Percentiles rank a stretch among this genome's conserved stretches.
These are phyloP conservation scores for Capsicum rhomboideum DNA, from an alignment of 257 asterid genomes.

Conservation along the genomic window DNA sequence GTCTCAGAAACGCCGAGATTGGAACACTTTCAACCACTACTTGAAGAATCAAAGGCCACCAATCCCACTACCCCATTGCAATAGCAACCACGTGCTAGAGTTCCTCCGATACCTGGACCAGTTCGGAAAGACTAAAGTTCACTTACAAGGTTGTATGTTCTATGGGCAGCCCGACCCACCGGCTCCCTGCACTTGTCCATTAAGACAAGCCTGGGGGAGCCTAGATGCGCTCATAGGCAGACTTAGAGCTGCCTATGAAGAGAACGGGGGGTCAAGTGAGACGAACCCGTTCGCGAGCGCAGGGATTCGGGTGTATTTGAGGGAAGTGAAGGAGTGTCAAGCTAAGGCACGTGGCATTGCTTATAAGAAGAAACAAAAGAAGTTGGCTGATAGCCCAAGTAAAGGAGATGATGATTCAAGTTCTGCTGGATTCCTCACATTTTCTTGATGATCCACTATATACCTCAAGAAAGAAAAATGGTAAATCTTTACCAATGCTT, in stretches of 20 bases:
- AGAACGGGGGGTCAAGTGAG: conserved; percentile 6
- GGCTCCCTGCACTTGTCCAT: not conserved
- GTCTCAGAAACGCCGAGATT: conserved; percentile 2
- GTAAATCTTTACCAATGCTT: not conserved
- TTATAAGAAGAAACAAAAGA: conserved; percentile 11
- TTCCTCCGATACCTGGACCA: conserved; percentile 1
- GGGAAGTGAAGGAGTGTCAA: conserved; percentile 14
- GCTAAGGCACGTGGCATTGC: conserved; percentile 11
- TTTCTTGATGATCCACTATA: not conserved
- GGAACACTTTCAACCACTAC: conserved; percentile 9
- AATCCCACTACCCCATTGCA: not conserved
- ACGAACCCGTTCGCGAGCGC: conserved; percentile 4
- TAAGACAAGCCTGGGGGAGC: conserved; percentile 9
- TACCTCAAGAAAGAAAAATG: not conserved
- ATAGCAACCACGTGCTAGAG: not conserved
- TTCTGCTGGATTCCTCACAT: not conserved
- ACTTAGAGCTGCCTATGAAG: conserved; percentile 12
- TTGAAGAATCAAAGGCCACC: conserved; percentile 6
- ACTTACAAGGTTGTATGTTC: conserved; percentile 1
- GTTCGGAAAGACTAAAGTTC: conserved; percentile 9
- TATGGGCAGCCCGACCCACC: conserved; percentile 4
- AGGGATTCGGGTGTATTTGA: not conserved
- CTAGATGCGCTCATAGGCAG: conserved; percentile 4
- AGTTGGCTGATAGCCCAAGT: not conserved
- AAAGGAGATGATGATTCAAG: not conserved